Base-by-base conservation (phyloP, 345 rosid species). In the Melaleuca quinquenervia region DNA sequence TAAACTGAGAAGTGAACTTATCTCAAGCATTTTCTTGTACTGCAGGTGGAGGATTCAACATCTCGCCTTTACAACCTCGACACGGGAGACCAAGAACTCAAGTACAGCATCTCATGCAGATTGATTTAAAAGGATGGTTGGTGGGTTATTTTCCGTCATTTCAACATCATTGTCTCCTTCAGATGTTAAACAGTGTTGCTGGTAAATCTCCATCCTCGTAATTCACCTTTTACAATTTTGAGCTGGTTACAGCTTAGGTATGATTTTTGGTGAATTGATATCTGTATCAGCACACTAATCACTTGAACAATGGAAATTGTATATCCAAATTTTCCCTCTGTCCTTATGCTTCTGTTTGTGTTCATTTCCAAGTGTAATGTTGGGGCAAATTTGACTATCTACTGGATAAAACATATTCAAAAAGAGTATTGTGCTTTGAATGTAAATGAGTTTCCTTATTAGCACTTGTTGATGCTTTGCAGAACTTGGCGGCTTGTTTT, bases 111-210 rank as follows among this genome's bases (percentile, higher is more conserved):
- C 98, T 98, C 60, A 95, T 96, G 94, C 99, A 98, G 90, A 92
- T 98, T 82, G 99, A 98, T 94, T 91, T 98, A 15, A 98, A 98
- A 93, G 99, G 99, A 75, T 96, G 99, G 99, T 98, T 94, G 74
- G 93, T 88, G 52, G 99, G 99, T 88, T 98, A 96, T 91, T 44
- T 90, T 90, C 92, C 99, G 82, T 93, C 98, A 51, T 98, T 94
- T 92, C 98, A 96, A 90, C 99, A 98, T 74, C 96, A 98, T 88
- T 96, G 98, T 93, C 99, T 98, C 88, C 97, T 96, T 89, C 99
- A 98, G 90, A 92, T 98, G 97, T 91, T 98, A 84, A 98, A 98
- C 89, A 95, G 96, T 87, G 99, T 98, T 64, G 96, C 99, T 84
- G 99, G 99, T 96, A 85, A 90, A 44, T 51, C 44, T 52, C 36